Conservation (phyloP, 2,329 filamentous ascomycete genomes). For the Xylariaceae sp. region DNA sequence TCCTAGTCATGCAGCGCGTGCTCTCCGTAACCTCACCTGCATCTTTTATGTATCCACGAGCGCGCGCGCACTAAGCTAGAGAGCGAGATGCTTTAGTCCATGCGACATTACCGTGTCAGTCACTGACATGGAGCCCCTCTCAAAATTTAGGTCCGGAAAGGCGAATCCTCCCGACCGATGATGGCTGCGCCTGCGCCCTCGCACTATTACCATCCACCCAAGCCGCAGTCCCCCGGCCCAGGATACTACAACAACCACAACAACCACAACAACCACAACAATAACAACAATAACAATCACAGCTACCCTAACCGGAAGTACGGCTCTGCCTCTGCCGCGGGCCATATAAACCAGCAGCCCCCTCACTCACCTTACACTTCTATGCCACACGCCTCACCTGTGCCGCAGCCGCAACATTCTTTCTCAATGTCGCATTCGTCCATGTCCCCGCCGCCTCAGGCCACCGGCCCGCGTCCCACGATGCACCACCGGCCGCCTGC, state of each 20-base stretch:
- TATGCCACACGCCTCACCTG: constrained; percentile 2
- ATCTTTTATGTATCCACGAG: not conserved
- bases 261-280: constrained; percentile 8
- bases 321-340: constrained; percentile 18
- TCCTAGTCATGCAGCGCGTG: not conserved
- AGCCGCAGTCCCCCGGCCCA: constrained; percentile 42
- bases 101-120: not conserved
- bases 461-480: constrained; percentile 38
- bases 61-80: not conserved
- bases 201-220: constrained; percentile 46
- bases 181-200: constrained; percentile 23
- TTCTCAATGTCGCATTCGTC: constrained; percentile 22
- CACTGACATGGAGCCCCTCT: constrained; percentile 11
- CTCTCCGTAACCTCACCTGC: not conserved
- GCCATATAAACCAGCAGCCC: constrained; percentile 9
- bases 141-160: constrained; percentile 12
- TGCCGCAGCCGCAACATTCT: too few species aligned
- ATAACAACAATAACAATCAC: constrained; percentile 27
- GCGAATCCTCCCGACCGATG: constrained; percentile 10
- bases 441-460: constrained; percentile 48
- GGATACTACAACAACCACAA: constrained; percentile 31
- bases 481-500: constrained; percentile 49
- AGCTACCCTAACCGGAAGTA: constrained; percentile 24
- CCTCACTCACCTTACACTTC: constrained; percentile 13
- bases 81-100: not conserved